Evolutionary conservation across 208 protist species (phyloP), one percentile per base, ranked within the genome.

Genomic region (Trypanosoma lewisi): DNA sequence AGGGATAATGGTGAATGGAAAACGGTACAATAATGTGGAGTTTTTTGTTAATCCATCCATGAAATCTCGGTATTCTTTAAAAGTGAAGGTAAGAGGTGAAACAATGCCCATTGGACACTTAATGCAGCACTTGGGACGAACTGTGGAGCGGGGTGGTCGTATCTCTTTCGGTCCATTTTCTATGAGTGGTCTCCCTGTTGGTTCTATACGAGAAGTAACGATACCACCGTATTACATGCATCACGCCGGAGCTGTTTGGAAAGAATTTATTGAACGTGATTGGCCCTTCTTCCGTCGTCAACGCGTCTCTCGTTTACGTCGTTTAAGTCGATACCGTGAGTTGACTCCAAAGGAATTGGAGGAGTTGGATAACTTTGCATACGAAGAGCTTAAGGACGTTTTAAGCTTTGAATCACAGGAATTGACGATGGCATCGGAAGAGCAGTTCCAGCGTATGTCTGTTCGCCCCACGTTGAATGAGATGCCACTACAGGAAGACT

Each of bases 211-310:
- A 21, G 87, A 96, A 68, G 85, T 93, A 53, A 91, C 87, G 17
- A 77, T 96, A 34, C 90, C 87, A 48, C 87, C 83, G 17, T 72
- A 84, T 59, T 96, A 93, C 61, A 73, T 70, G 25, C 63, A 81
- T 28, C 76, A 88, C 68, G 45, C 86, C 7, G 81, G 84, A 14
- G 55, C 68, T 23, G 70, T 86, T 17, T 96, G 90, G 90, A 71
- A 84, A 72, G 70, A 82, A 7, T 96, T 96, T 63, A 70, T 96
- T 48, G 90, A 96, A 62, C 81, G 90, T 39, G 90, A 96, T 70
- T 94, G 87, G 87, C 90, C 90, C 7, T 94, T 82, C 67, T 94
- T 93, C 54, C 74, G 90, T 19, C 83, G 85, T 21, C 87, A 88
- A 69, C 86, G 90, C 42, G 81, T 91, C 21, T 36, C 57, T 6